Base-by-base conservation (phyloP, 2,329 filamentous ascomycete species). In the Thelonectria blattea region DNA sequence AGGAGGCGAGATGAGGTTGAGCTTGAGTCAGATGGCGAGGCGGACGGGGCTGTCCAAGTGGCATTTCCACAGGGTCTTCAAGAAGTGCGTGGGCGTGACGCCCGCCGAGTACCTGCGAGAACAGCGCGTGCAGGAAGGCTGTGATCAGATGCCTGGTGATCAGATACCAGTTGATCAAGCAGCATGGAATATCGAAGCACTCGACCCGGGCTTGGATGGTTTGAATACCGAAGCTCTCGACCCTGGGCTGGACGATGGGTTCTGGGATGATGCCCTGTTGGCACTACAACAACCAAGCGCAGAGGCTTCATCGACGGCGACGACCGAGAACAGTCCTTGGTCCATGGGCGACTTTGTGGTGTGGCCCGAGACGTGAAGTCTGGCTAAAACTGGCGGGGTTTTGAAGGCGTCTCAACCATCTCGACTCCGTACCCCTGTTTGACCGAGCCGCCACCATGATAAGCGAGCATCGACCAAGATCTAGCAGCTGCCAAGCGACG, bases 11-110 rank as follows among this genome's bases (percentile, higher is more conserved):
- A 54, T n/a, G 22, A 60, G 24, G 52, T 51, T 76, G 59, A 78
- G 73, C 46, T 64, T 85, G 50, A 76, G 80, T 32, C 74, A 79
- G 20, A 74, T 88, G 69, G 85, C 85, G 8, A 75, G 71, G 45
- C 76, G 78, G 67, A 81, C 81, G 5, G 81, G 81, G 0, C 71
- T 87, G 39, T 85, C 83, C 10, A 82, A 83, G 53, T 81, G 84
- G 72, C 84, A 88, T 68, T 84, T 88, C 52, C 83, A 86, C 66
- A 80, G 84, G 22, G 78, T 84, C 5, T 88, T 88, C 68, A 87
- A 85, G 72, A 80, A 80, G 67, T 79, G 78, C 45, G 80, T 79
- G 15, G 83, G 84, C 8, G 58, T 81, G 43, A 86, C 85, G 45
- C 78, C 78, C 12, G 65, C 62, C 8, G 74, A 74, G 64, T 79